phyloP scores from a whole-genome alignment of 2,329 filamentous ascomycete species.

The Dothideomycetes sp. region DNA sequence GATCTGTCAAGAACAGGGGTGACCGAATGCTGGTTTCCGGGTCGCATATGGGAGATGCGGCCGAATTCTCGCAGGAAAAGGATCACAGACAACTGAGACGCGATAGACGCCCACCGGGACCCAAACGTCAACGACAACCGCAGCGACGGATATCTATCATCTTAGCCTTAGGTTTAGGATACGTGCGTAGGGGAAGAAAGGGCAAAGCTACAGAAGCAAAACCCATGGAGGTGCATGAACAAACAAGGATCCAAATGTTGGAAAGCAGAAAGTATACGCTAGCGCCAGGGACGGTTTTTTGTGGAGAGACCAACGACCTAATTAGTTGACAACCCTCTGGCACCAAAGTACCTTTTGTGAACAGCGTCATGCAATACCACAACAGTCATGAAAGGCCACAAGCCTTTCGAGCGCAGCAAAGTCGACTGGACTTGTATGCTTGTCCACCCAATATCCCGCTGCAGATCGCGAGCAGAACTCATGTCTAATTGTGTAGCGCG shows the following conservation, averaged over 20 bases:
- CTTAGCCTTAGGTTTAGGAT: neutral
- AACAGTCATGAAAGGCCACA: constrained; percentile 6
- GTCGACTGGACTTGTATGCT: constrained; percentile 15
- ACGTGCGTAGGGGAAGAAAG: constrained; percentile 5
- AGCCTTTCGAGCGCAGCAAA: constrained; percentile 13
- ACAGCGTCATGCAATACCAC: no score
- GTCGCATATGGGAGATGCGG: no score
- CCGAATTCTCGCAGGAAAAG: no score
- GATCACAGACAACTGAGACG: no score
- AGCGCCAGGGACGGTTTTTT: constrained; percentile 3
- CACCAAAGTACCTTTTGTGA: no score
- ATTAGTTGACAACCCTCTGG: constrained; percentile 1
- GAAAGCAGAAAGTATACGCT: neutral
- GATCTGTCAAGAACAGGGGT: constrained; percentile 7
- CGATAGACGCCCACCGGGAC: constrained; percentile 10
- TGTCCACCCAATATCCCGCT: constrained; percentile 1
- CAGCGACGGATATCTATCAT: neutral
- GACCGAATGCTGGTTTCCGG: neutral
- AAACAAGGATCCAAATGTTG: no score
- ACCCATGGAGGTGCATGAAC: constrained; percentile 1
- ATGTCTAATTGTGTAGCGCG: constrained; percentile 8
- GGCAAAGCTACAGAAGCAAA: constrained; percentile 3
- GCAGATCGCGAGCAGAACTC: constrained; percentile 4
- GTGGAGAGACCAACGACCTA: neutral
- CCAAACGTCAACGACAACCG: constrained; percentile 5